These are phyloP conservation scores for Wickerhamiella occidentalis DNA, from an alignment of 805 yeast species.

Conservation along the genomic window DNA sequence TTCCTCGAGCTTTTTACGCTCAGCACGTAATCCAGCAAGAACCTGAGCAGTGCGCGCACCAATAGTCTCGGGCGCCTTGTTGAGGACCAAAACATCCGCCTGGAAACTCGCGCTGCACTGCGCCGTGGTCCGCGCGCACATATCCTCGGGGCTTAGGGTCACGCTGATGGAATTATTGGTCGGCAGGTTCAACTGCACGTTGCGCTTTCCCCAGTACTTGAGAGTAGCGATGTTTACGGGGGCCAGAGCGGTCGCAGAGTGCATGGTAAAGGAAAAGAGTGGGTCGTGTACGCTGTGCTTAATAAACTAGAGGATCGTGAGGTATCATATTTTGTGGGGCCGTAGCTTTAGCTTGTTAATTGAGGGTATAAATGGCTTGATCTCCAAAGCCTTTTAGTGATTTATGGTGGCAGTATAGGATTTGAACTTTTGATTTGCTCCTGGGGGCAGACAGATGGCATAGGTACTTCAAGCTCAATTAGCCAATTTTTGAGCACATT, in stretches of 20 bases:
- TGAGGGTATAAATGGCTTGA: no score
- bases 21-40: conserved; percentile 56
- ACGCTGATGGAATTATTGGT: conserved; percentile 94
- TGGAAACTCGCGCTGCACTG: conserved; percentile 46
- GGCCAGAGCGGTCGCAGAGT: conserved; percentile 70
- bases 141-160: conserved; percentile 80
- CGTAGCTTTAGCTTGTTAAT: neutral
- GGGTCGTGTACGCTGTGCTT: neutral
- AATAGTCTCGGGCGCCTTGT: conserved; percentile 70
- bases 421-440: no score
- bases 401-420: no score
- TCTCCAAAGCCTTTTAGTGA: no score
- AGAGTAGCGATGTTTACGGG: conserved; percentile 98
- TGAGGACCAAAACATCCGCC: conserved; percentile 67
- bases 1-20: conserved; percentile 51
- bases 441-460: no score
- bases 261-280: conserved; percentile 33
- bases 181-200: conserved; percentile 75
- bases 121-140: conserved; percentile 85
- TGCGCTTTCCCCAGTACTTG: conserved; percentile 98
- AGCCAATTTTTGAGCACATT: no score
- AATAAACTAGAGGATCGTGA: neutral
- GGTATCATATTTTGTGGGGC: neutral
- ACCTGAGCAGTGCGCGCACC: conserved; percentile 47
- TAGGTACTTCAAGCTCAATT: no score